These are phyloP conservation scores for Penicillium sp. DNA, from an alignment of 2,329 filamentous ascomycete genomes.

Conservation along the genomic window DNA sequence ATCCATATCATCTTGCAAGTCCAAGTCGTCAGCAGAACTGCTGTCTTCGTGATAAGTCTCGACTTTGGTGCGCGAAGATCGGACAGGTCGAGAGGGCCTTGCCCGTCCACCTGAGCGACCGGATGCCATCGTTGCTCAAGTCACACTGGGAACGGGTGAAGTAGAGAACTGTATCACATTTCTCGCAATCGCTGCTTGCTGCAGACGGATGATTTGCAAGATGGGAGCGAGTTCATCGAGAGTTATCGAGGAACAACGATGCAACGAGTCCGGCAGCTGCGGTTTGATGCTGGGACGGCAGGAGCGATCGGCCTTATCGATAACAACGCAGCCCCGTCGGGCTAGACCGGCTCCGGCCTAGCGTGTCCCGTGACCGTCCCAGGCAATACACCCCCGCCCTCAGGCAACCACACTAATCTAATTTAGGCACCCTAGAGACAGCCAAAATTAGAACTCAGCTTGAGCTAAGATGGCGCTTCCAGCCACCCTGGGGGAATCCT, in stretches of 20 bases:
- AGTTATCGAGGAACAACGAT: background rate
- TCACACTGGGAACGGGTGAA: constrained; percentile 8
- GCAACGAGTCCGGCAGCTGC: background rate
- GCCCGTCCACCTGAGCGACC: constrained; percentile 25
- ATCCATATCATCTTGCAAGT: constrained; percentile 16
- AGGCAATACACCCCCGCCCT: constrained; percentile 29
- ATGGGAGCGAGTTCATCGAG: background rate
- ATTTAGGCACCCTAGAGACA: constrained; percentile 24
- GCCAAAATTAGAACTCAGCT: constrained; percentile 39
- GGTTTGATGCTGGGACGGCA: constrained; percentile 9
- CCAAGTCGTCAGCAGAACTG: constrained; percentile 33
- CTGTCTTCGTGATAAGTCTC: constrained; percentile 43
- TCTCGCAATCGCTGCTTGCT: background rate
- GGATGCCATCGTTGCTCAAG: constrained; percentile 34
- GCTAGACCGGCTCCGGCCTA: background rate
- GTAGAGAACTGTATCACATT: background rate
- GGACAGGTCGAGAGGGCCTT: constrained; percentile 36
- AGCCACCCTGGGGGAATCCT: constrained; percentile 27
- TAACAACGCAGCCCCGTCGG: constrained; percentile 3
- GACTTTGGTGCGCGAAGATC: constrained; percentile 39
- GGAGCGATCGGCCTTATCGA: constrained; percentile 23
- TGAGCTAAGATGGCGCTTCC: constrained; percentile 28
- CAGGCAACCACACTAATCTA: constrained; percentile 28
- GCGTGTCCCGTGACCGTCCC: background rate
- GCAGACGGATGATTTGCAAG: background rate